Evolutionary conservation across 176 grass and related monocot genomes (phyloP).

Genomic region (Miscanthus lutarioriparius): DNA sequence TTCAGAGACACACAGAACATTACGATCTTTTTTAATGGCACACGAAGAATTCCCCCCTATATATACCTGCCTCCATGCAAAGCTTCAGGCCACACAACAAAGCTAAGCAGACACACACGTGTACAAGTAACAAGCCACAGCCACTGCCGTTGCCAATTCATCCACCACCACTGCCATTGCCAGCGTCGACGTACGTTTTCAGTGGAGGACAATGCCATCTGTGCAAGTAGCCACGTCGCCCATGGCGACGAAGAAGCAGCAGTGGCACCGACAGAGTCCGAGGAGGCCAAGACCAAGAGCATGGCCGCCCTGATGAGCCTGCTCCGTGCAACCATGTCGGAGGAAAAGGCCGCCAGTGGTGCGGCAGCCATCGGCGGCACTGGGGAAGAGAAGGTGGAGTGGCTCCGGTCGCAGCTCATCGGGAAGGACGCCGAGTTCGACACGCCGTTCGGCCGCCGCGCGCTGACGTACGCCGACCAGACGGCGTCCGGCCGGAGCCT

Average conservation of each 20-base stretch:
- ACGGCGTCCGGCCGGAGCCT: constrained; percentile 73
- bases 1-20: too few relatives aligned
- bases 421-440: constrained; percentile 56
- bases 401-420: constrained; percentile 72
- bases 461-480: constrained; percentile 74
- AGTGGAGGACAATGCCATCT: not conserved
- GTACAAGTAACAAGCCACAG: not conserved
- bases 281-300: not conserved
- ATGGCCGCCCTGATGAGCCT: constrained; percentile 34
- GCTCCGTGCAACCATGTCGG: not conserved
- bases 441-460: constrained; percentile 67
- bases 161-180: not conserved
- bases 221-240: not conserved
- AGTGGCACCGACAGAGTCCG: not conserved
- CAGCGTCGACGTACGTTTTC: too few relatives aligned
- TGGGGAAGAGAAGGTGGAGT: constrained; percentile 47
- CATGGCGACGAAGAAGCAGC: not conserved
- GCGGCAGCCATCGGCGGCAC: not conserved
- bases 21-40: too few relatives aligned
- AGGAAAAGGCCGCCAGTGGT: not conserved
- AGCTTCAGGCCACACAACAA: not conserved
- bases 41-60: too few relatives aligned
- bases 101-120: too few relatives aligned
- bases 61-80: not conserved
- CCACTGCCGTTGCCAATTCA: not conserved